Percentiles rank a stretch among this genome's conserved stretches.
phyloP scores from a whole-genome alignment of 441 rosid genomes.

The Populus tomentosa region DNA sequence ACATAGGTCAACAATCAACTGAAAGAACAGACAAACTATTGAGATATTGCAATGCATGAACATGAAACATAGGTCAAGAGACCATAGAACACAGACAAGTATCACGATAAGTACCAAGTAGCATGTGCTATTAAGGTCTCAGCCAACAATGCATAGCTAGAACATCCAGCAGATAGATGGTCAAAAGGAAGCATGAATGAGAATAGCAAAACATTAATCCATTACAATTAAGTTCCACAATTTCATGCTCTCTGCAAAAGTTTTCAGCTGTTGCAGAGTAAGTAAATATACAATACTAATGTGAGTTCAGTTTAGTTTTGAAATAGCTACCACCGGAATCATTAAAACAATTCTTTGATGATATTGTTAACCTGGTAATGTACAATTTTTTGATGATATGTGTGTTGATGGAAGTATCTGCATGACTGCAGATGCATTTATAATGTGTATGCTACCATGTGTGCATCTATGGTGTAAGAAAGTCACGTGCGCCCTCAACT shows the following conservation, averaged over 20 bases:
- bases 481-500: background rate
- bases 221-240: background rate
- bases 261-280: background rate
- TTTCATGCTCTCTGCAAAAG: background rate
- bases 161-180: background rate
- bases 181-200: background rate
- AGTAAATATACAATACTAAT: background rate
- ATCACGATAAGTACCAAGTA: background rate
- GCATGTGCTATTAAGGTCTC: background rate
- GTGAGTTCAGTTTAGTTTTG: background rate
- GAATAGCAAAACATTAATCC: background rate
- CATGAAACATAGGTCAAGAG: background rate
- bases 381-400: background rate
- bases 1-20: slow-evolving; percentile 3
- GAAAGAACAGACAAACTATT: slow-evolving; percentile 10
- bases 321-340: background rate
- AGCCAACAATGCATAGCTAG: background rate
- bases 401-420: background rate
- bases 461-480: background rate
- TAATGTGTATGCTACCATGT: background rate
- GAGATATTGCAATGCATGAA: slow-evolving; percentile 9
- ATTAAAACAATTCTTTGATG: background rate
- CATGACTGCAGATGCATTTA: background rate
- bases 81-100: background rate
- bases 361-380: background rate